Evolutionary conservation across 2,329 filamentous ascomycete species (phyloP).

Genomic region (Alternaria incomplexa): DNA sequence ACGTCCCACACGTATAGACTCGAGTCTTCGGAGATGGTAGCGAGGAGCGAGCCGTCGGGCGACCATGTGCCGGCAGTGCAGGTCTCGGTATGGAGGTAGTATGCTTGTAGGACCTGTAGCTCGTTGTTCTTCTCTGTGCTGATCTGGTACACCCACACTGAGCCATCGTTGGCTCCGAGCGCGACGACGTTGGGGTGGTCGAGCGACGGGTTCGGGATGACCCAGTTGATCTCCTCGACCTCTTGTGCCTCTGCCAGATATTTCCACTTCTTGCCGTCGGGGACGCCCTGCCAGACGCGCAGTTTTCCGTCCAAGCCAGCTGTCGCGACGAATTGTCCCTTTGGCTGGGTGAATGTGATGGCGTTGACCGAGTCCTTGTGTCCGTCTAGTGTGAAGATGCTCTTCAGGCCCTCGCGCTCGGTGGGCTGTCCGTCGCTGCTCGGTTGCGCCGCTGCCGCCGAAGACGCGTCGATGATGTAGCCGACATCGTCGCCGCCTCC

Average conservation of each 20-base stretch:
- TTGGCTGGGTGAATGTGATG: slow-evolving; percentile 80
- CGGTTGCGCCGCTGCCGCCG: slow-evolving; percentile 69
- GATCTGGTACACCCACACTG: slow-evolving; percentile 97
- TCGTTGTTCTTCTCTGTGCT: slow-evolving; percentile 63
- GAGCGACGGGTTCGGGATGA: slow-evolving; percentile 74
- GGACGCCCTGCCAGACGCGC: slow-evolving; percentile 67
- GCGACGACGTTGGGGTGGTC: slow-evolving; percentile 81
- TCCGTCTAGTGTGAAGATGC: slow-evolving; percentile 79
- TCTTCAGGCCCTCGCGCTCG: slow-evolving; percentile 64
- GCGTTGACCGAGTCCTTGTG: slow-evolving; percentile 92
- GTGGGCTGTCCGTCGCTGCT: slow-evolving; percentile 57
- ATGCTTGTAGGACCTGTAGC: slow-evolving; percentile 85
- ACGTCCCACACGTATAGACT: slow-evolving; percentile 93
- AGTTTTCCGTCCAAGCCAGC: slow-evolving; percentile 87
- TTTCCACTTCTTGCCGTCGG: slow-evolving; percentile 62
- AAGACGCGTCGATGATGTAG: slow-evolving; percentile 82
- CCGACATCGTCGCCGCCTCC: slow-evolving; percentile 86
- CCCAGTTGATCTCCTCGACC: slow-evolving; percentile 95
- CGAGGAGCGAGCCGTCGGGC: slow-evolving; percentile 82
- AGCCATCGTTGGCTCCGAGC: slow-evolving; percentile 86
- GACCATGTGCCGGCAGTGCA: slow-evolving; percentile 94
- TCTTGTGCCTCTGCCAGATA: slow-evolving; percentile 82
- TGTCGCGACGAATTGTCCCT: slow-evolving; percentile 83
- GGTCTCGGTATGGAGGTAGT: slow-evolving; percentile 85
- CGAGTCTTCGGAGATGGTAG: slow-evolving; percentile 86